Evolutionary conservation across 352 stramenopile genomes (phyloP).

Genomic region (Blastocystis sp.): DNA sequence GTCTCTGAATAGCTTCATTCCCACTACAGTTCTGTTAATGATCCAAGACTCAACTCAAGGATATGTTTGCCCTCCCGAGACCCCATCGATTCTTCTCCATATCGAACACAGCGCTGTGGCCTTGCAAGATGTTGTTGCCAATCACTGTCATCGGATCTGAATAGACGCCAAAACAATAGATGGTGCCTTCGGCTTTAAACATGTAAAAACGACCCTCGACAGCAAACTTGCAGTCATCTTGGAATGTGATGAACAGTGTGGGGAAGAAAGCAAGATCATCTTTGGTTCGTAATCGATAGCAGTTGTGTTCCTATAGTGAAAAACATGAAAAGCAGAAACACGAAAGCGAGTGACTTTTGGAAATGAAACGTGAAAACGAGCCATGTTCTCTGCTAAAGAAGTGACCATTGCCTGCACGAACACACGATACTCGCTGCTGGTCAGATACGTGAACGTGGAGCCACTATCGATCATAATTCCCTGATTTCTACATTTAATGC

Average conservation of each 20-base stretch:
- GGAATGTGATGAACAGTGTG: not conserved
- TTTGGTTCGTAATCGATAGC: not conserved
- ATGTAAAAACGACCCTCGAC: not conserved
- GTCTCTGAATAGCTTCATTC: not conserved
- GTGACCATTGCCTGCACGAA: not conserved
- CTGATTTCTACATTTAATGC: not conserved
- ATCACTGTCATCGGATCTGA: constrained; percentile 40
- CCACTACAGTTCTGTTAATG: not conserved
- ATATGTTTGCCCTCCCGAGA: not conserved
- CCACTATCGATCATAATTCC: constrained; percentile 53
- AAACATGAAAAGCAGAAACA: not conserved
- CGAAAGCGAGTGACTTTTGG: not conserved
- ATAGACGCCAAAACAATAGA: constrained; percentile 42
- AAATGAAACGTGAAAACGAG: not conserved
- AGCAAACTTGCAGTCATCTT: not conserved
- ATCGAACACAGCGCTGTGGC: constrained; percentile 31
- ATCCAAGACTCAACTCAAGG: not conserved
- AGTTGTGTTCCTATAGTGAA: constrained; percentile 14
- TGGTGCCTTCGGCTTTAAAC: not conserved
- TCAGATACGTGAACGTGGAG: constrained; percentile 40
- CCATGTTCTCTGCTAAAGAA: not conserved
- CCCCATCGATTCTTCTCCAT: constrained; percentile 8
- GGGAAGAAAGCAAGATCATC: constrained; percentile 10
- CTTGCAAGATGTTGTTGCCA: constrained; percentile 36
- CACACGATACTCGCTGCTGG: not conserved